A percentile compares a stretch with the other conserved stretches of the same genome.
Evolutionary conservation across 345 rosid species (phyloP).

Genomic region (Balakata baccata): DNA sequence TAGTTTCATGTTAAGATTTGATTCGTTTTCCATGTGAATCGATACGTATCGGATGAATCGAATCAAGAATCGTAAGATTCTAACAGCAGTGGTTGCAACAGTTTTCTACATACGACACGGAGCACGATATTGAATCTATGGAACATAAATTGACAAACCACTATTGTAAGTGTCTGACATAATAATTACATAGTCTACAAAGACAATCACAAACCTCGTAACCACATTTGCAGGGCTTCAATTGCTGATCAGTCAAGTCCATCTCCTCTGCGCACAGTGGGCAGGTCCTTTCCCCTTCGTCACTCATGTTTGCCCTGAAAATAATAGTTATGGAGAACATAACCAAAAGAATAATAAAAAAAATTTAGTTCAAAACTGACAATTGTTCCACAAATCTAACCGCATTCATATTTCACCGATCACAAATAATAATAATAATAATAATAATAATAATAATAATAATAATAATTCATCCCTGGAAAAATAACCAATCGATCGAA

Average conservation of each 20-base stretch:
- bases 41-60: too few species aligned
- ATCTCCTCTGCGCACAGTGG: slow-evolving; percentile 93
- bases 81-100: too few species aligned
- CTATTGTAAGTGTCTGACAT: not conserved
- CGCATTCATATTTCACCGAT: not conserved
- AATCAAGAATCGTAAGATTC: too few species aligned
- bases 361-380: not conserved
- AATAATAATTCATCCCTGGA: not conserved
- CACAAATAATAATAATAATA: not conserved
- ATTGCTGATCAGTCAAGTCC: slow-evolving; percentile 89
- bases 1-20: too few species aligned
- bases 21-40: too few species aligned
- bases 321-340: not conserved
- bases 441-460: not conserved
- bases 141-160: not conserved
- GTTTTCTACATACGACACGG: not conserved
- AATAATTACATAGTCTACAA: not conserved
- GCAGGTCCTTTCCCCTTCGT: slow-evolving; percentile 76
- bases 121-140: not conserved
- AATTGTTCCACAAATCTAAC: not conserved
- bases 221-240: slow-evolving; percentile 96
- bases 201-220: slow-evolving; percentile 55
- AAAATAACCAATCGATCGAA: slow-evolving; percentile 7
- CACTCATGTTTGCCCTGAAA: slow-evolving; percentile 62
- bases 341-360: not conserved